Conservation (phyloP, 192 early-diverging fungal species). For the Entophlyctis helioformis region DNA sequence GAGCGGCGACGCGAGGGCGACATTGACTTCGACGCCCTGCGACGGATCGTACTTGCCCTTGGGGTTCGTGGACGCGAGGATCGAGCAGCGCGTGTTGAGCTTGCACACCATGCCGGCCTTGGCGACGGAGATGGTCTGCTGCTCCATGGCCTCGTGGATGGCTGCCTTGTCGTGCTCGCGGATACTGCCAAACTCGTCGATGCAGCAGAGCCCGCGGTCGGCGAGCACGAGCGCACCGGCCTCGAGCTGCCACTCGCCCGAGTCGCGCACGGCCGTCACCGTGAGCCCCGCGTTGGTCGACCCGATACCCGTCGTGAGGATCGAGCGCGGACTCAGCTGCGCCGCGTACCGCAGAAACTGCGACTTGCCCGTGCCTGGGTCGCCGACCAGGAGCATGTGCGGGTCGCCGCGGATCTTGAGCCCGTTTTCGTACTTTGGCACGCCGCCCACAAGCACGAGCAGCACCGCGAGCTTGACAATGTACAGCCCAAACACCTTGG, state of each 20-base stretch:
- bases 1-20: slow-evolving; percentile 51
- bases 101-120: slow-evolving; percentile 68
- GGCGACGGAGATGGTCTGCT: too few species aligned
- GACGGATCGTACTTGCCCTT: slow-evolving; percentile 57
- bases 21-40: slow-evolving; percentile 50
- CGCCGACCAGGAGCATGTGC: slow-evolving; percentile 64
- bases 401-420: slow-evolving; percentile 59
- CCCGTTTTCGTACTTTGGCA: slow-evolving; percentile 41
- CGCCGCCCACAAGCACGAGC: slow-evolving; percentile 59
- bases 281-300: slow-evolving; percentile 65
- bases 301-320: slow-evolving; percentile 69
- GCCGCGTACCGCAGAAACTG: slow-evolving; percentile 69
- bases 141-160: slow-evolving; percentile 76
- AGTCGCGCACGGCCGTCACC: slow-evolving; percentile 59
- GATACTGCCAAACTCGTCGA: slow-evolving; percentile 76
- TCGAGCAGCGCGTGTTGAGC: slow-evolving; percentile 63
- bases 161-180: slow-evolving; percentile 58
- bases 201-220: slow-evolving; percentile 67
- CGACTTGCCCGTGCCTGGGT: slow-evolving; percentile 66
- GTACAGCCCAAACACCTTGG: slow-evolving; percentile 57
- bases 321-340: slow-evolving; percentile 45
- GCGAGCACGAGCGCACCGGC: slow-evolving; percentile 70
- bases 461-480: slow-evolving; percentile 60
- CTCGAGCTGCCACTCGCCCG: slow-evolving; percentile 67
- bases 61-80: slow-evolving; percentile 72